phyloP scores from a whole-genome alignment of 2,329 filamentous ascomycete genomes.

The Talaromyces sp. region DNA sequence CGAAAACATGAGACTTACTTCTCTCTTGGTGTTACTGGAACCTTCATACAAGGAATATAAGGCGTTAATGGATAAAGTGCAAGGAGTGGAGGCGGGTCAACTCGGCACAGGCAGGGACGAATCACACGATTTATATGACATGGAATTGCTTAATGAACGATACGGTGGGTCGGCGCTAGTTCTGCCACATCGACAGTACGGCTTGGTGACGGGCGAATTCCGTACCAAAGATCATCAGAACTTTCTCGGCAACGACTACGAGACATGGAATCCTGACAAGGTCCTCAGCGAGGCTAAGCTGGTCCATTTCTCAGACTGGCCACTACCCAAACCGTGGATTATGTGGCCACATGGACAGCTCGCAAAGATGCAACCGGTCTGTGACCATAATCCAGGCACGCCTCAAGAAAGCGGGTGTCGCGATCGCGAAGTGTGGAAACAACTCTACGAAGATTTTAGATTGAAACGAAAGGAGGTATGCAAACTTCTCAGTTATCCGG shows the following conservation, averaged over 20 bases:
- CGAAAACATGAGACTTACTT: slow-evolving; percentile 55
- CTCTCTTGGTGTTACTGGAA: slow-evolving; percentile 61
- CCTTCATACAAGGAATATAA: slow-evolving; percentile 54
- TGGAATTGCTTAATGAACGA: slow-evolving; percentile 66
- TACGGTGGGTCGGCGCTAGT: slow-evolving; percentile 60
- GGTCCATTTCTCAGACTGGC: slow-evolving; percentile 71
- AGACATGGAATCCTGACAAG: slow-evolving; percentile 59
- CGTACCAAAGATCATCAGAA: slow-evolving; percentile 52
- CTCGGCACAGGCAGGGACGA: slow-evolving; percentile 25
- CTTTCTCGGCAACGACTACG: slow-evolving; percentile 53
- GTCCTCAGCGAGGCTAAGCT: slow-evolving; percentile 62
- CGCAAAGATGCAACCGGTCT: slow-evolving; percentile 35
- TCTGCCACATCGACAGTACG: slow-evolving; percentile 64
- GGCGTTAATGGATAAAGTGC: slow-evolving; percentile 30
- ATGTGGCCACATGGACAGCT: slow-evolving; percentile 39
- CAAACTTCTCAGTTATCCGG: slow-evolving; percentile 39
- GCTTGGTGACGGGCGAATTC: slow-evolving; percentile 63
- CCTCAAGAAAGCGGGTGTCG: slow-evolving; percentile 38
- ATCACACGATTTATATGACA: slow-evolving; percentile 52
- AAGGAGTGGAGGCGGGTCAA: slow-evolving; percentile 32
- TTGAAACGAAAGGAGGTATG: slow-evolving; percentile 36
- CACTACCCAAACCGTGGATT: slow-evolving; percentile 65
- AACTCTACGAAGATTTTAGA: slow-evolving; percentile 40
- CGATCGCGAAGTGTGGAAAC: slow-evolving; percentile 39
- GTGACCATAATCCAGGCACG: slow-evolving; percentile 37